Evolutionary conservation across 257 asterid genomes (phyloP).

Genomic region (Solanum habrochaites): DNA sequence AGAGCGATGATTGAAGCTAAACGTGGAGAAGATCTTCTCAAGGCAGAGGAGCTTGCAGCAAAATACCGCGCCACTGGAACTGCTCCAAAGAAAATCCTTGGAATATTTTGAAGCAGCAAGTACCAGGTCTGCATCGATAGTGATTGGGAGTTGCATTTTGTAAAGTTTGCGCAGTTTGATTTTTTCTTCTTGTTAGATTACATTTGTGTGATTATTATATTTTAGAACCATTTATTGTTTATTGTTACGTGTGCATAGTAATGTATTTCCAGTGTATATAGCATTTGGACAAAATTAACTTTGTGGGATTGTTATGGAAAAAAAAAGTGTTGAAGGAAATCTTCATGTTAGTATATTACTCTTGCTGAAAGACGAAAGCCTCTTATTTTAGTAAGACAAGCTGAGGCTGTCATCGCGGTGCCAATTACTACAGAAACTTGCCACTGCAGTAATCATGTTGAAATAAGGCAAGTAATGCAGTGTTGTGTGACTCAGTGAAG

Average conservation of each 20-base stretch:
- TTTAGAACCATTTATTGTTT: conserved; percentile 23
- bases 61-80: conserved; percentile 86
- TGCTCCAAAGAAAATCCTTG: conserved; percentile 70
- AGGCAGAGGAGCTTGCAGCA: conserved; percentile 86
- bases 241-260: conserved; percentile 32
- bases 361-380: background rate
- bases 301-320: background rate
- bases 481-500: background rate
- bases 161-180: conserved; percentile 15
- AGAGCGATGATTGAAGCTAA: conserved; percentile 59
- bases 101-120: conserved; percentile 44
- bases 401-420: background rate
- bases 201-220: conserved; percentile 23
- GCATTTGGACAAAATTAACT: background rate
- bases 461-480: background rate
- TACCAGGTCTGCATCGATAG: conserved; percentile 4
- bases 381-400: background rate
- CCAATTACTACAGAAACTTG: background rate
- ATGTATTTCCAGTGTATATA: conserved; percentile 15
- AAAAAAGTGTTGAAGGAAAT: background rate
- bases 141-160: conserved; percentile 18
- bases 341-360: background rate
- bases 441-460: background rate
- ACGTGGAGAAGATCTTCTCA: conserved; percentile 82
- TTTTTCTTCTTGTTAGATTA: conserved; percentile 13